Evolutionary conservation across 768 basidiomycete genomes (phyloP), one percentile per base, ranked within the genome.

Genomic region (Boletus subparvulus): DNA sequence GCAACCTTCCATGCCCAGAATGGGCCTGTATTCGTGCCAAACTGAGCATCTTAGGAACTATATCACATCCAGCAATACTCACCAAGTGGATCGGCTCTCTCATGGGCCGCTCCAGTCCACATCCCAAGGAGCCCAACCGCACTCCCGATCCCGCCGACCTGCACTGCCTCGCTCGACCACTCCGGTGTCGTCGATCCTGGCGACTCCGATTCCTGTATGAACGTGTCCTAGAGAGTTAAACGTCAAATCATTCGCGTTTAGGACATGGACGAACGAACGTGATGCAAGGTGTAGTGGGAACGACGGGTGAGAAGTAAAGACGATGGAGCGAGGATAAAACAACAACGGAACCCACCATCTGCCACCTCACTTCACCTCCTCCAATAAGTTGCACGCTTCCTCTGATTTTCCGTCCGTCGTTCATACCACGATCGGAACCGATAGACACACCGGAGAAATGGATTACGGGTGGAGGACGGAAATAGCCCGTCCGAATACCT

Each of bases 161-260:
- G 84, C 0, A 85, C 70, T n/a, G 76, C 80, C 57, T 86, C 83
- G 13, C 75, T 78, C 2, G 72, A 68, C 84, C 83, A 85, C 58
- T 82, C 77, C 0, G 77, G 71, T 6, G 56, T 56, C 19, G 66
- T 63, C 17, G 75, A 68, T 12, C 72, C 71, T 0, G 68, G 50
- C 16, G 70, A 57, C 21, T 59, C 67, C 5, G 77, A 74, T 2
- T 66, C 73, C 73, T 79, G 61, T 16, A 41, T 43, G 21, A 49
- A 52, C 3, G 65, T 66, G 32, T 69, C 60, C 64, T 65, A 37
- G 2, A 52, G 6, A 16, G 47, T 53, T 35, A 54, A 41, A 32
- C 1, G 47, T 51, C 39, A 54, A 41, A 32, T 2, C 39, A 43
- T 46, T 51, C 17, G 13, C 19, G 16, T 12, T 26, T 7, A 4